phyloP scores from a whole-genome alignment of 192 early-diverging fungal species.

The Podila epigama region DNA sequence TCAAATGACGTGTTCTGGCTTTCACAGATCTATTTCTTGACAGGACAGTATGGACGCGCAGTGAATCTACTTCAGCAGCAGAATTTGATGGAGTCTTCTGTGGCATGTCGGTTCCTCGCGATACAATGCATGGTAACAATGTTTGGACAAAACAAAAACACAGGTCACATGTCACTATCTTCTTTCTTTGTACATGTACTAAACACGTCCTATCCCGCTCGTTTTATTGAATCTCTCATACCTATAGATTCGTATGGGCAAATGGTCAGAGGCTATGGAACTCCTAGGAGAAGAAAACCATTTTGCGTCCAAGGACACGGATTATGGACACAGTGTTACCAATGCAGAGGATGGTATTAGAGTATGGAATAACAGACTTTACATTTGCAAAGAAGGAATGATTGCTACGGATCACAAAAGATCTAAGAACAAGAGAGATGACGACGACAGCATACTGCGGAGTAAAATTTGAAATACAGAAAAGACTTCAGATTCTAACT shows the following conservation, averaged over 20 bases:
- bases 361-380: slow-evolving; percentile 16
- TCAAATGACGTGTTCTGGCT: slow-evolving; percentile 58
- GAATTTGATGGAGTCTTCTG: slow-evolving; percentile 47
- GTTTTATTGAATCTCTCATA: not conserved
- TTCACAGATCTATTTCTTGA: slow-evolving; percentile 56
- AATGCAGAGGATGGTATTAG: slow-evolving; percentile 58
- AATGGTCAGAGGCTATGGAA: slow-evolving; percentile 63
- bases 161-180: too few relatives aligned
- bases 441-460: too few relatives aligned
- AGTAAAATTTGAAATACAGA: too few relatives aligned
- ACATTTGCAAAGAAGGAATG: not conserved
- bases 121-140: slow-evolving; percentile 58
- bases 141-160: too few relatives aligned
- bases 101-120: slow-evolving; percentile 61
- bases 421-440: too few relatives aligned
- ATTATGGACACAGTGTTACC: slow-evolving; percentile 15
- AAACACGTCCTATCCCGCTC: too few relatives aligned
- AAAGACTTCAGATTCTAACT: not conserved
- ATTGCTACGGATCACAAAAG: too few relatives aligned
- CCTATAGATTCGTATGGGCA: slow-evolving; percentile 55
- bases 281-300: slow-evolving; percentile 60
- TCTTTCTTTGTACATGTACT: too few relatives aligned
- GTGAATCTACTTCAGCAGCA: slow-evolving; percentile 55
- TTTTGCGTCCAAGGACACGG: slow-evolving; percentile 17
- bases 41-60: slow-evolving; percentile 56